Percentiles rank a stretch among this genome's conserved stretches.
Evolutionary conservation across 768 basidiomycete genomes (phyloP).

Genomic region (Tricholoma hemisulphureum): DNA sequence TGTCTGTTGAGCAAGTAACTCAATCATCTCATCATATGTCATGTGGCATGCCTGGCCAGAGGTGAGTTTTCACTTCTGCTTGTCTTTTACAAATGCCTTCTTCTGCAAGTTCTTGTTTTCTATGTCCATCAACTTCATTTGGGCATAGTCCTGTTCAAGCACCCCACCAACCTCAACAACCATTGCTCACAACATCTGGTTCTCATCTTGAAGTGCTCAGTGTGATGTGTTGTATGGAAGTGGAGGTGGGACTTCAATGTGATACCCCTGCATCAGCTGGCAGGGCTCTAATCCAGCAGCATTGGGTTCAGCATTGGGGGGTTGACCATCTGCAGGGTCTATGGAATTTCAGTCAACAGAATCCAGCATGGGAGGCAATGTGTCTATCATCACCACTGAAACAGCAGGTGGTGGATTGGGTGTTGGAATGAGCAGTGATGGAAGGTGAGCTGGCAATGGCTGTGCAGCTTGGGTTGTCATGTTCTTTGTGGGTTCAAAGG

Average conservation of each 20-base stretch:
- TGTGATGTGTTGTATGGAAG: neutral
- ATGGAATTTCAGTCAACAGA: neutral
- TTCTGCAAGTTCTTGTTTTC: neutral
- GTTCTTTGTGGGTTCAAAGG: neutral
- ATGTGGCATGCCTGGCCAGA: too few species aligned
- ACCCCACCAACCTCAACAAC: neutral
- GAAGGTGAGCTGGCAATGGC: constrained; percentile 18
- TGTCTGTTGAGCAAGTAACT: neutral
- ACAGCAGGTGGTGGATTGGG: neutral
- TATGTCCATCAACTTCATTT: too few species aligned
- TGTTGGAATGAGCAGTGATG: neutral
- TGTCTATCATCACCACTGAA: neutral
- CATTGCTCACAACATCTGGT: neutral
- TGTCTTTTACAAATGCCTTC: neutral
- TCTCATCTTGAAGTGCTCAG: neutral
- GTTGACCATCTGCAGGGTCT: too few species aligned
- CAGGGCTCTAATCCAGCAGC: neutral
- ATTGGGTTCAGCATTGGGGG: too few species aligned
- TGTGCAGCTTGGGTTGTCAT: constrained; percentile 18
- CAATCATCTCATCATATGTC: too few species aligned
- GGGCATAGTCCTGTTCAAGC: too few species aligned
- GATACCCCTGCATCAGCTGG: neutral
- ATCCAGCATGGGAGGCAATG: neutral
- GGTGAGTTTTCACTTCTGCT: neutral
- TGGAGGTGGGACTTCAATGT: neutral